Evolutionary conservation across 306 rosid species (phyloP).

Genomic region (Ziziphus jujuba): DNA sequence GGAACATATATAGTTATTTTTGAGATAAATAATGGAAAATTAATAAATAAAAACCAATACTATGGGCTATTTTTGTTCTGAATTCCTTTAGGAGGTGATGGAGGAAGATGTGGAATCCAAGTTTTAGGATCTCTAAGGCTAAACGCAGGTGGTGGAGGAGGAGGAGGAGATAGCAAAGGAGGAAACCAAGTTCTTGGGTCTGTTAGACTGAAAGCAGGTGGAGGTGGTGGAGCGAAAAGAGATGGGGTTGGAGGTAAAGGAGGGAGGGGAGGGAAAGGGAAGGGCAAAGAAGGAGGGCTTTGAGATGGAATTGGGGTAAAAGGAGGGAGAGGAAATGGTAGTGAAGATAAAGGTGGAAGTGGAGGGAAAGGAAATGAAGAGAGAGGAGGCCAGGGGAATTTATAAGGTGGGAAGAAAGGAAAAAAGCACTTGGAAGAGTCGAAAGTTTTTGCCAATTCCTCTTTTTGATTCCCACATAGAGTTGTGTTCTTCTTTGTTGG

Average conservation of each 20-base stretch:
- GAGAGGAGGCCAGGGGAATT: slow-evolving; percentile 43
- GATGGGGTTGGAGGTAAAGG: slow-evolving; percentile 35
- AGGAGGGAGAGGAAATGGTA: slow-evolving; percentile 16
- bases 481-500: slow-evolving; percentile 49
- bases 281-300: slow-evolving; percentile 30
- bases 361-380: slow-evolving; percentile 29
- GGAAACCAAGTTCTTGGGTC: slow-evolving; percentile 54
- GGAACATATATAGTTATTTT: slow-evolving; percentile 16
- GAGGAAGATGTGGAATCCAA: slow-evolving; percentile 52
- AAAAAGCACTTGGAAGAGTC: slow-evolving; percentile 48
- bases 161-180: slow-evolving; percentile 32
- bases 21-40: slow-evolving; percentile 2
- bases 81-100: slow-evolving; percentile 35
- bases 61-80: slow-evolving; percentile 41
- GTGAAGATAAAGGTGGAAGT: slow-evolving; percentile 30
- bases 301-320: slow-evolving; percentile 21
- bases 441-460: slow-evolving; percentile 31
- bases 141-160: slow-evolving; percentile 42
- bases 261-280: slow-evolving; percentile 37
- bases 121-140: slow-evolving; percentile 51
- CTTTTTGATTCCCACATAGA: slow-evolving; percentile 35
- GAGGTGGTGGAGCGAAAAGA: slow-evolving; percentile 26
- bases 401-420: slow-evolving; percentile 45
- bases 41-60: slow-evolving; percentile 5
- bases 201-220: slow-evolving; percentile 47